Conservation (phyloP, 2,329 filamentous ascomycete genomes). For the Xylaria sp. region DNA sequence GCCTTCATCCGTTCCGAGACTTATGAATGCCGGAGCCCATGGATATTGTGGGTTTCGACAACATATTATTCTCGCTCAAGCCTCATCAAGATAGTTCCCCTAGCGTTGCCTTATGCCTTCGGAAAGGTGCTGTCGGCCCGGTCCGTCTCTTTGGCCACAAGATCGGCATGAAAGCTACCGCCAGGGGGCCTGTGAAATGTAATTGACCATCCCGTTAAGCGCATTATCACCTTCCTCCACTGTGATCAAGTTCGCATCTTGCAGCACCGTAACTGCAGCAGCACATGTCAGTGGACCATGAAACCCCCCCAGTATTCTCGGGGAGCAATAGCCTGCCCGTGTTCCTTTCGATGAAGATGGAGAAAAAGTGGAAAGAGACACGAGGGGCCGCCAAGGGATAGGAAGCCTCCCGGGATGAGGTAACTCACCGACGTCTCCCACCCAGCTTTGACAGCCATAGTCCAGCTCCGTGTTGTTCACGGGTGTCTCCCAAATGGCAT, state of each 20-base stretch:
- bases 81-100: constrained; percentile 11
- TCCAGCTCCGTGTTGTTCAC: constrained; percentile 47
- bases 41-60: constrained; percentile 3
- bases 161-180: constrained; percentile 30
- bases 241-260: constrained; percentile 47
- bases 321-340: neutral
- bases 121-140: constrained; percentile 3
- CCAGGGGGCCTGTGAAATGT: constrained; percentile 48
- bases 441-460: constrained; percentile 48
- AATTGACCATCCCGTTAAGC: constrained; percentile 48
- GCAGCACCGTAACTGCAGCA: constrained; percentile 43
- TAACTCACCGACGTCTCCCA: constrained; percentile 44
- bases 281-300: constrained; percentile 25
- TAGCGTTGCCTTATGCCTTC: constrained; percentile 10
- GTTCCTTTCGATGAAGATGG: neutral
- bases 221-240: constrained; percentile 48
- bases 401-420: neutral
- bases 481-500: constrained; percentile 43
- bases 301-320: neutral
- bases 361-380: neutral
- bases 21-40: constrained; percentile 12
- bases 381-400: neutral
- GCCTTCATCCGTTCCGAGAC: constrained; percentile 18
- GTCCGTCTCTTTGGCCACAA: neutral
- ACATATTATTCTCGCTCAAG: constrained; percentile 4